Evolutionary conservation across 768 basidiomycete species (phyloP).

Genomic region (Strobilomyces echinocephalus): DNA sequence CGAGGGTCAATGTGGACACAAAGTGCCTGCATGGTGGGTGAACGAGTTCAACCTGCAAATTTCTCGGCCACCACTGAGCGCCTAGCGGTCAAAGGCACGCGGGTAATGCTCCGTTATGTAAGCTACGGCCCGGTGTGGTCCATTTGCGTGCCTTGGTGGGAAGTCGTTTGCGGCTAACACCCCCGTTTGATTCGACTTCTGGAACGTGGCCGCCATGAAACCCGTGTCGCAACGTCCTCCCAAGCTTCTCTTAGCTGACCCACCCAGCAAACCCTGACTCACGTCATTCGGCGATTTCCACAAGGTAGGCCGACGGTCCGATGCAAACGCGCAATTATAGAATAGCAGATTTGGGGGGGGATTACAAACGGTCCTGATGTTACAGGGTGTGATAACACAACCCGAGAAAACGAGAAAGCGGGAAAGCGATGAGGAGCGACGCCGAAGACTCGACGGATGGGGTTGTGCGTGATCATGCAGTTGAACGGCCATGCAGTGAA

Average conservation of each 20-base stretch:
- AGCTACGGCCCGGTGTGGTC: not conserved
- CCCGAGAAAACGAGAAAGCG: slow-evolving; percentile 3
- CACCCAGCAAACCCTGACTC: slow-evolving; percentile 9
- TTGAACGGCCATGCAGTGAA: slow-evolving; percentile 15
- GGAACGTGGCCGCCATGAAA: not conserved
- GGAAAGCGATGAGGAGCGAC: slow-evolving; percentile 7
- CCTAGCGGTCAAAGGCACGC: not conserved
- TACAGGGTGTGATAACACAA: slow-evolving; percentile 22
- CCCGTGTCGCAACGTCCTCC: slow-evolving; percentile 2
- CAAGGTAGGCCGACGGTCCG: slow-evolving; percentile 15
- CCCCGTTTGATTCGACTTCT: too few relatives aligned
- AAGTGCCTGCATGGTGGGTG: not conserved
- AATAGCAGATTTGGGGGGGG: slow-evolving; percentile 5
- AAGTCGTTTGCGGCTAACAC: too few relatives aligned
- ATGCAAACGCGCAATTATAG: slow-evolving; percentile 16
- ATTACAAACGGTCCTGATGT: slow-evolving; percentile 22
- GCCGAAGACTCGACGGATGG: slow-evolving; percentile 4
- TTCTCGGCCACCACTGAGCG: not conserved
- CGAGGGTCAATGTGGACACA: not conserved
- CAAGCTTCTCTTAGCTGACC: slow-evolving; percentile 4
- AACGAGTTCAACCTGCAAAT: slow-evolving; percentile 2
- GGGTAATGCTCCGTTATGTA: slow-evolving; percentile 12
- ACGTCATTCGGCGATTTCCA: slow-evolving; percentile 20
- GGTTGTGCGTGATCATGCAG: slow-evolving; percentile 16
- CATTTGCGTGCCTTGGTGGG: too few relatives aligned